A percentile compares a stretch with the other conserved stretches of the same genome.
These are phyloP conservation scores for Kwoniella sp. DNA, from an alignment of 768 basidiomycete species.

Conservation along the genomic window DNA sequence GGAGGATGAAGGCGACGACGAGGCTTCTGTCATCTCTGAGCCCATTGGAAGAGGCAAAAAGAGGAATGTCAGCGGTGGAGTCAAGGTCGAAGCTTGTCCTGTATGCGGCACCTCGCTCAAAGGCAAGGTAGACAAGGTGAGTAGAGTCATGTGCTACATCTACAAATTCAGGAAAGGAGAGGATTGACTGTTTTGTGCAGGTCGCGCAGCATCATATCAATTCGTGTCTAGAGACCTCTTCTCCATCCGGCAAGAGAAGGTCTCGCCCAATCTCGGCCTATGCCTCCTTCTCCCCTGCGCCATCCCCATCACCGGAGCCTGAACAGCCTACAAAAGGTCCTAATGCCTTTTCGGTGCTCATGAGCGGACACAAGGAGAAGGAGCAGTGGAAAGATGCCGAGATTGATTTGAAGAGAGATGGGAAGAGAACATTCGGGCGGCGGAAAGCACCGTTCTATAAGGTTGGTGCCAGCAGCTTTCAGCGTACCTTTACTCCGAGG, in stretches of 20 bases:
- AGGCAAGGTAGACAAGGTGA: constrained; percentile 49
- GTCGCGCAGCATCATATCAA: constrained; percentile 65
- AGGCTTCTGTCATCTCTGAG: constrained; percentile 31
- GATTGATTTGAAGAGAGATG: constrained; percentile 54
- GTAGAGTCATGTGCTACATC: constrained; percentile 22
- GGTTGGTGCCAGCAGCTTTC: constrained; percentile 56
- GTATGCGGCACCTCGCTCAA: constrained; percentile 45
- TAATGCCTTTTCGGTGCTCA: constrained; percentile 77
- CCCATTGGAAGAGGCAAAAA: constrained; percentile 22
- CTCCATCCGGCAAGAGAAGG: constrained; percentile 19
- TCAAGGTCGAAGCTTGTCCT: constrained; percentile 44
- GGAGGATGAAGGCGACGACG: constrained; percentile 48
- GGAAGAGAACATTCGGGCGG: constrained; percentile 56
- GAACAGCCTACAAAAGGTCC: constrained; percentile 40
- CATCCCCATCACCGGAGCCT: constrained; percentile 34
- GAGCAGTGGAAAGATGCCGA: constrained; percentile 82
- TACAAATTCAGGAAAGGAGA: too few species aligned
- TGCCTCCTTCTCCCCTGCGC: constrained; percentile 38
- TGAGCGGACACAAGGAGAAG: constrained; percentile 81
- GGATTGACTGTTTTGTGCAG: constrained; percentile 56
- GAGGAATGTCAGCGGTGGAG: constrained; percentile 14
- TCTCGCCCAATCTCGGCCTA: constrained; percentile 51
- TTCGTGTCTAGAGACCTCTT: constrained; percentile 61
- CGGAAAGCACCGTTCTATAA: constrained; percentile 94
- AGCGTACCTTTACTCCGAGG: background rate